Conservation (phyloP, 176 grass and related monocot species). For the Metroxylon sagu region DNA sequence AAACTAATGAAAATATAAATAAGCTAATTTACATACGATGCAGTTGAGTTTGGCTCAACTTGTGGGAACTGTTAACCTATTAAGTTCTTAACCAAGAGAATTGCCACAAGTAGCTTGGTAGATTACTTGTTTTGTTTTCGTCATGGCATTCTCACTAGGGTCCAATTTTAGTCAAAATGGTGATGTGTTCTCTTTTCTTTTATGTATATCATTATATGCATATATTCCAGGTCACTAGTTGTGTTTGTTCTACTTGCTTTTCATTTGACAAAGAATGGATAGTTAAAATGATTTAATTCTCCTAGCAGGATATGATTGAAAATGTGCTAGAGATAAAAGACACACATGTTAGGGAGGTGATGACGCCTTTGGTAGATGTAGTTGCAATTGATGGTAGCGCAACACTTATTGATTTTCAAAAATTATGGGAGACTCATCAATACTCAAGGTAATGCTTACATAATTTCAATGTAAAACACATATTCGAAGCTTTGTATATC, state of each 20-base stretch:
- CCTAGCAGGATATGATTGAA: conserved; percentile 93
- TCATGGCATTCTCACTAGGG: no score
- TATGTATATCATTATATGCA: neutral
- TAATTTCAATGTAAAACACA: neutral
- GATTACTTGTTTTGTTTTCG: no score
- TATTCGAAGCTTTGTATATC: neutral
- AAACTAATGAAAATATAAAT: no score
- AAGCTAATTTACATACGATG: no score
- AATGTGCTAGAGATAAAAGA: conserved; percentile 98
- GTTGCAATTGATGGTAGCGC: conserved; percentile 74
- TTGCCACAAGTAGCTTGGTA: no score
- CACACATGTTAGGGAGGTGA: conserved; percentile 90
- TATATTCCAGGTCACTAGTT: neutral
- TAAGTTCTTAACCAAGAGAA: no score
- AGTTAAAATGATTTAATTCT: conserved; percentile 10
- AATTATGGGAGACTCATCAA: conserved; percentile 89
- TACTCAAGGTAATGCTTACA: conserved; percentile 71
- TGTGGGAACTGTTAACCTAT: no score
- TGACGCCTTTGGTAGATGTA: conserved; percentile 93
- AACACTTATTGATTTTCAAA: conserved; percentile 85
- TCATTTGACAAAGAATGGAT: neutral
- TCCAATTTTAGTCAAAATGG: no score
- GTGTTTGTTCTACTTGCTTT: neutral
- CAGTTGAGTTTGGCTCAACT: no score
- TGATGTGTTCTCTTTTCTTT: neutral